A percentile compares a stretch with the other conserved stretches of the same genome.
Evolutionary conservation across 495 filamentous ascomycete genomes (phyloP).

Genomic region (Talaromyces trachyspermus): DNA sequence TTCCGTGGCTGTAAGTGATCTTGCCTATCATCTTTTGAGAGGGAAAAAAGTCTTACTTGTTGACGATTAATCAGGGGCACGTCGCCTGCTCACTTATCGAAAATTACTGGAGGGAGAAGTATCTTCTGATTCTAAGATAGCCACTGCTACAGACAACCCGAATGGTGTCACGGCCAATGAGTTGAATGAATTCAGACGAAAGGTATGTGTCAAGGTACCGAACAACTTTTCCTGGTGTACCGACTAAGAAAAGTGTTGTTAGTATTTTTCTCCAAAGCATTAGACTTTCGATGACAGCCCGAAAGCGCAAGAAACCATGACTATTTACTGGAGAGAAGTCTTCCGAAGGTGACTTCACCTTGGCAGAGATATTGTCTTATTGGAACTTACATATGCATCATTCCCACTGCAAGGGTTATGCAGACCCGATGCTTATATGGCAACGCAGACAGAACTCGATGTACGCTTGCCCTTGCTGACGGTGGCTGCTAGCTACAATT

Average conservation of each 20-base stretch:
- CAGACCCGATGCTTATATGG: too few relatives aligned
- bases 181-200: conserved; percentile 71
- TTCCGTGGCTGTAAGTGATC: conserved; percentile 74
- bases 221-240: too few relatives aligned
- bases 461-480: background rate
- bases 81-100: conserved; percentile 77
- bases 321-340: too few relatives aligned
- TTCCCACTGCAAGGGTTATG: too few relatives aligned
- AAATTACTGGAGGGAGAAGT: conserved; percentile 58
- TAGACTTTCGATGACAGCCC: conserved; percentile 4
- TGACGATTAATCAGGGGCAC: conserved; percentile 55
- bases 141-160: conserved; percentile 30
- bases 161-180: conserved; percentile 57
- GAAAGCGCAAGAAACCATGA: too few relatives aligned
- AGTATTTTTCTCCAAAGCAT: conserved; percentile 15
- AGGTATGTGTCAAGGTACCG: conserved; percentile 31
- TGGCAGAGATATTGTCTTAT: too few relatives aligned
- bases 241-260: too few relatives aligned
- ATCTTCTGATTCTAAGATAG: conserved; percentile 26
- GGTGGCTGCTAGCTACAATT: background rate
- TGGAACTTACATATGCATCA: too few relatives aligned
- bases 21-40: background rate
- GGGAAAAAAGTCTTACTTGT: conserved; percentile 9
- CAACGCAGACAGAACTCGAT: too few relatives aligned
- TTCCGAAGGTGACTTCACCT: too few relatives aligned